Conservation (phyloP, 176 grass and related monocot species). For the Oryza nivara region DNA sequence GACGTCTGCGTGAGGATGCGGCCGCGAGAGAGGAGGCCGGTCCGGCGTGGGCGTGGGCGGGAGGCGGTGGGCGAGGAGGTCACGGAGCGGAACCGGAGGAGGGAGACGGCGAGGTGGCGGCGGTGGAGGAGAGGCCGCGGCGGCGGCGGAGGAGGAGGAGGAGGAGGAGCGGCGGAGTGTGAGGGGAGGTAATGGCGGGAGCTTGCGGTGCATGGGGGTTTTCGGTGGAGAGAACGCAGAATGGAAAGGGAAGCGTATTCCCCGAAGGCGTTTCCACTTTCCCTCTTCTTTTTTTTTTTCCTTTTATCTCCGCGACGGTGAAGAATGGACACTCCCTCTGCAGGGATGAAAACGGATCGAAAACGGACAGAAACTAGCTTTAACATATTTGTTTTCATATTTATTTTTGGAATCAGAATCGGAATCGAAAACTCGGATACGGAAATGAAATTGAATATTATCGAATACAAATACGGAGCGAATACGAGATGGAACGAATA, state of each 20-base stretch:
- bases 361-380: no score
- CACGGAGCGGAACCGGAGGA: slow-evolving; percentile 24
- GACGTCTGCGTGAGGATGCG: slow-evolving; percentile 34
- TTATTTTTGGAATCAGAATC: no score
- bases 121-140: background rate
- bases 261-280: background rate
- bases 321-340: no score
- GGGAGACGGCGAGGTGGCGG: slow-evolving; percentile 30
- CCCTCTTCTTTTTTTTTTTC: no score
- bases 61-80: slow-evolving; percentile 33
- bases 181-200: slow-evolving; percentile 44
- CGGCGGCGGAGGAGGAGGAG: background rate
- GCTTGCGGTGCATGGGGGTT: slow-evolving; percentile 47
- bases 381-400: no score
- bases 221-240: background rate
- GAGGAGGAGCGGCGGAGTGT: background rate
- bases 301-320: no score
- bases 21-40: slow-evolving; percentile 16
- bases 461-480: no score
- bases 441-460: no score
- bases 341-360: no score
- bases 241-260: background rate
- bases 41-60: background rate
- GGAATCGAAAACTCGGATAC: no score
- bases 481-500: no score